Conservation (phyloP, 2,329 filamentous ascomycete species). For the Pestalotiopsis fici region DNA sequence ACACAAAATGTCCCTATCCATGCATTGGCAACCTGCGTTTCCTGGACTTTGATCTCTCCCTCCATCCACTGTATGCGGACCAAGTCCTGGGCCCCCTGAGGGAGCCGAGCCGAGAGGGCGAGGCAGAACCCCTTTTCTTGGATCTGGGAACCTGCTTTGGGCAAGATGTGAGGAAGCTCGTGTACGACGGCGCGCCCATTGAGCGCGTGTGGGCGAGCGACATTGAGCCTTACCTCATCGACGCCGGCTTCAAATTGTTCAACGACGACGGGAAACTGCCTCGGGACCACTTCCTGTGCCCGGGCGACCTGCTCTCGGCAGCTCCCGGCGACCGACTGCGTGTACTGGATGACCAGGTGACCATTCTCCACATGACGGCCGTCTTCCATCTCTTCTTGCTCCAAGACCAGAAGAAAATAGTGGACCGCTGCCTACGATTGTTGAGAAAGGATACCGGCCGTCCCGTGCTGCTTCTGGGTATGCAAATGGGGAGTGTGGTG, state of each 20-base stretch:
- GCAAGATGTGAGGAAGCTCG: conserved; percentile 35
- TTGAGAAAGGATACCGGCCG: conserved; percentile 27
- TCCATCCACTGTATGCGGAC: conserved; percentile 23
- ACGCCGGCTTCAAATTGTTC: conserved; percentile 42
- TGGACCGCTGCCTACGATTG: conserved; percentile 26
- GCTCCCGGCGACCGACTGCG: conserved; percentile 28
- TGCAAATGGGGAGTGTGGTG: conserved; percentile 17
- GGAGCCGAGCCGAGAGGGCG: conserved; percentile 19
- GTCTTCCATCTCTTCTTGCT: conserved; percentile 42
- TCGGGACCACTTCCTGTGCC: conserved; percentile 34
- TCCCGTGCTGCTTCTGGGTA: conserved; percentile 30
- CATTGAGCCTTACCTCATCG: conserved; percentile 36
- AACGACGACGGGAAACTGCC: conserved; percentile 32
- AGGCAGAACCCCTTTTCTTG: conserved; percentile 27
- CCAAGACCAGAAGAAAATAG: conserved; percentile 29
- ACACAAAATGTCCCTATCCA: conserved; percentile 34
- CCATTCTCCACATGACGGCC: conserved; percentile 28
- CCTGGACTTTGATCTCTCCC: conserved; percentile 37
- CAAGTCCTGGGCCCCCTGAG: conserved; percentile 31
- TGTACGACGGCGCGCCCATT: conserved; percentile 32
- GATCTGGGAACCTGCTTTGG: conserved; percentile 31
- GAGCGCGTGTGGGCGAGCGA: conserved; percentile 33
- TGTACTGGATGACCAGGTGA: conserved; percentile 31
- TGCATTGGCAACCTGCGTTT: conserved; percentile 45
- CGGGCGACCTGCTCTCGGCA: conserved; percentile 28